Conservation (phyloP, 768 basidiomycete species). For the Boletus barrowsii region DNA sequence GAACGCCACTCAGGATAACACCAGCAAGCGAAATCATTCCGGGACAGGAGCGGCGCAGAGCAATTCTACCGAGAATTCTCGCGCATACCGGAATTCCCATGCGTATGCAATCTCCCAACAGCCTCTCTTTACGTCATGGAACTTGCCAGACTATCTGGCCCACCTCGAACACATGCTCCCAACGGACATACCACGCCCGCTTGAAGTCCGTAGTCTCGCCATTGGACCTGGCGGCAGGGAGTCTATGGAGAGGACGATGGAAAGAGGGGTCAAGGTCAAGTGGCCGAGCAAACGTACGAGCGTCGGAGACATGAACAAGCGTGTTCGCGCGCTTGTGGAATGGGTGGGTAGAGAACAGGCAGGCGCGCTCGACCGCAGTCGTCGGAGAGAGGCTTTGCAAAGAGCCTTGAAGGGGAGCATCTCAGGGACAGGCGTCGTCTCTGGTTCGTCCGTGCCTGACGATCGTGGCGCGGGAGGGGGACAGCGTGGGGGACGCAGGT, state of each 20-base stretch:
- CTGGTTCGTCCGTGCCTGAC: conserved; percentile 9
- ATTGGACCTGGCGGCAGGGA: conserved; percentile 44
- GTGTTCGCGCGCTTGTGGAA: conserved; percentile 84
- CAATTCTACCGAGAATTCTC: conserved; percentile 47
- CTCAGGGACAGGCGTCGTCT: conserved; percentile 8
- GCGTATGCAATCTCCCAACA: conserved; percentile 78
- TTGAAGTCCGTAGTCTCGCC: conserved; percentile 61
- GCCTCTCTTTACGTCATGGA: conserved; percentile 81
- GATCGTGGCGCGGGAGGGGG: conserved; percentile 14
- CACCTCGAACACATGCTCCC: conserved; percentile 86
- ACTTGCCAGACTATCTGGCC: conserved; percentile 87
- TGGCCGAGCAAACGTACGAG: conserved; percentile 95
- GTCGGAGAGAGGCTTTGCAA: conserved; percentile 66
- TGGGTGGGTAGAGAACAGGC: conserved; percentile 93
- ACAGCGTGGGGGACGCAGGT: conserved; percentile 13
- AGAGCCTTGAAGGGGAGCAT: conserved; percentile 39
- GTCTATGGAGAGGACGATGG: conserved; percentile 58
- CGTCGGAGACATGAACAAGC: conserved; percentile 96
- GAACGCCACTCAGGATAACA: conserved; percentile 42
- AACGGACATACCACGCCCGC: conserved; percentile 65
- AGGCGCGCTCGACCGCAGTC: conserved; percentile 64
- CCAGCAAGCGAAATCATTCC: conserved; percentile 48
- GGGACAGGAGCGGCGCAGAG: conserved; percentile 34
- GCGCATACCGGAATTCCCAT: conserved; percentile 76
- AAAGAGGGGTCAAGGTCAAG: conserved; percentile 82